Percentiles rank a stretch among this genome's conserved stretches.
Conservation (phyloP, 345 rosid genomes). For the Carallia pectinifolia region DNA sequence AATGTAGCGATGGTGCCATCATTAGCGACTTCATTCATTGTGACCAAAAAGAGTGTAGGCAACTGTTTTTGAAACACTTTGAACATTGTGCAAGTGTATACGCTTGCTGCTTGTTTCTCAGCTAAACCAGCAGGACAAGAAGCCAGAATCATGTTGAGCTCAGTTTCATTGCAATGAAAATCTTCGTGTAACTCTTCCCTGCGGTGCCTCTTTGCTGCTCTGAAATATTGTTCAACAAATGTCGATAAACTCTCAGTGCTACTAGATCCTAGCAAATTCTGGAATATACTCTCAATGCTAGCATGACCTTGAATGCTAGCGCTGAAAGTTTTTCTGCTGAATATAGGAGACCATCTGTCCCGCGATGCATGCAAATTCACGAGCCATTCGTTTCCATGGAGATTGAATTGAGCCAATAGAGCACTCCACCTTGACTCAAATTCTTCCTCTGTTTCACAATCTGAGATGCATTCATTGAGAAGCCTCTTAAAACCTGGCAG, state of each 20-base stretch:
- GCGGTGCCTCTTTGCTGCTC: conserved; percentile 4
- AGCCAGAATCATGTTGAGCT: background rate
- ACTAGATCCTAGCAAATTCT: background rate
- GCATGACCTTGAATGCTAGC: conserved; percentile 1
- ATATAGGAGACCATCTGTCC: conserved; percentile 12
- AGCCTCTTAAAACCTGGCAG: background rate
- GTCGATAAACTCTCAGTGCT: background rate
- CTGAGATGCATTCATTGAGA: conserved; percentile 14
- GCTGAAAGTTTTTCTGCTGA: conserved; percentile 3
- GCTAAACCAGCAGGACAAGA: background rate
- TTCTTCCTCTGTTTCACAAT: conserved; percentile 12
- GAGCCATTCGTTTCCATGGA: conserved; percentile 19
- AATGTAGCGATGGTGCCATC: conserved; percentile 8
- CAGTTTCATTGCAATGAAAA: conserved; percentile 3
- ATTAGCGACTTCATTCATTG: conserved; percentile 6
- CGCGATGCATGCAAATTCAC: background rate
- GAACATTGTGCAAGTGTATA: conserved; percentile 17
- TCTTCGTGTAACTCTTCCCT: conserved; percentile 19
- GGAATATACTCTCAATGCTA: background rate
- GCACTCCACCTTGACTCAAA: conserved; percentile 11
- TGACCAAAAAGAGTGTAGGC: background rate
- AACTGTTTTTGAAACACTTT: conserved; percentile 15
- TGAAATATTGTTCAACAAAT: conserved; percentile 9
- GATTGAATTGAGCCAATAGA: conserved; percentile 7
- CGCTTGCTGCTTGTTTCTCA: conserved; percentile 21